These are phyloP conservation scores for Metarhizium guizhouense DNA, from an alignment of 2,329 filamentous ascomycete genomes.

Conservation along the genomic window DNA sequence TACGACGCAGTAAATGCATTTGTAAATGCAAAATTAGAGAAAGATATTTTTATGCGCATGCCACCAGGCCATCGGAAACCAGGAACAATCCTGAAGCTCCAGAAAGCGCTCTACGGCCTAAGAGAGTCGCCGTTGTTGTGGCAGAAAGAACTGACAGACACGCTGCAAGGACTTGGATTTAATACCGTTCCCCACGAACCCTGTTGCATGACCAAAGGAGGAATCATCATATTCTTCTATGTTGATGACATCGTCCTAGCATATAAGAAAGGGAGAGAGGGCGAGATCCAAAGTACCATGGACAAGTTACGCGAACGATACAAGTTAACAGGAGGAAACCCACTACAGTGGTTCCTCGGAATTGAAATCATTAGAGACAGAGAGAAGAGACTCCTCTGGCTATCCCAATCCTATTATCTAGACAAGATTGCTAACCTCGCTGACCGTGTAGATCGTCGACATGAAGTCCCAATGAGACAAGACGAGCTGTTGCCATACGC, in stretches of 20 bases:
- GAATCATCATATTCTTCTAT: too few relatives aligned
- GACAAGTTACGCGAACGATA: background rate
- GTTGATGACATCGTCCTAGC: background rate
- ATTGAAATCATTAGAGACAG: background rate
- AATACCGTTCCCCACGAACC: too few relatives aligned
- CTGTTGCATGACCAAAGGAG: too few relatives aligned
- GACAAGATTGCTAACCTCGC: background rate
- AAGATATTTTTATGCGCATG: too few relatives aligned
- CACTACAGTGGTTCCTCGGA: background rate
- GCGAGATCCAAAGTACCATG: background rate
- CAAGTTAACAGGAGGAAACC: background rate
- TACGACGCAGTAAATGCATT: conserved; percentile 12
- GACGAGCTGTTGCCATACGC: too few relatives aligned
- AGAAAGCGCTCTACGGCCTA: conserved; percentile 11
- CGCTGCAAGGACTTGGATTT: background rate
- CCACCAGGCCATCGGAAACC: conserved; percentile 5
- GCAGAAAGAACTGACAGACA: background rate
- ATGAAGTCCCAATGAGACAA: too few relatives aligned
- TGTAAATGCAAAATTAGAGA: conserved; percentile 8
- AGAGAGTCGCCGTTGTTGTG: conserved; percentile 8
- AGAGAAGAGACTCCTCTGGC: background rate
- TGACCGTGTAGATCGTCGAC: too few relatives aligned
- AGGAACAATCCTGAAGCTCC: conserved; percentile 1
- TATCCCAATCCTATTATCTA: background rate
- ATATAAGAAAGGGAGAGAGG: background rate